phyloP scores from a whole-genome alignment of 495 filamentous ascomycete species.

The Trichocladium antarcticum region DNA sequence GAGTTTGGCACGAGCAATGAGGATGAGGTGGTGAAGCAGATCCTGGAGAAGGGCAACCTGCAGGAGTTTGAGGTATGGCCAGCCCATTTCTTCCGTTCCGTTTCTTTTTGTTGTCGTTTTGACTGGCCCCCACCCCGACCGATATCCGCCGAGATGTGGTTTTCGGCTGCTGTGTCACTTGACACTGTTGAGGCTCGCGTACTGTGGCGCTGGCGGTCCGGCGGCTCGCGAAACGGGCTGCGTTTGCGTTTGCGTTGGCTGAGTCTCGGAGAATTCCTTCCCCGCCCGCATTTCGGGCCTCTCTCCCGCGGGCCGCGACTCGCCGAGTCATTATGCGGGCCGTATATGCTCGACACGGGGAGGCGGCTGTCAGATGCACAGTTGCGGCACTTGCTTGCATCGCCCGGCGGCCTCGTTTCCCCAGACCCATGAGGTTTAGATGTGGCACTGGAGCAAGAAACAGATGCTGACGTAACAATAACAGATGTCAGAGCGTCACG shows the following conservation, averaged over 20 bases:
- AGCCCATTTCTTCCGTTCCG: neutral
- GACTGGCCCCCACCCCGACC: too few relatives aligned
- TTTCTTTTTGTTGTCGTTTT: neutral
- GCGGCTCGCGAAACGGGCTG: conserved; percentile 11
- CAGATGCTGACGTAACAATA: conserved; percentile 5
- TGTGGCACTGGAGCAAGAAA: too few relatives aligned
- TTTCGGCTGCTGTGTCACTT: too few relatives aligned
- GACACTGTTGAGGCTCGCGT: neutral
- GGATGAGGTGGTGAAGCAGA: conserved; percentile 67
- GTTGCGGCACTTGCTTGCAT: neutral
- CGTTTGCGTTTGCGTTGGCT: neutral
- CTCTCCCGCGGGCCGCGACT: neutral
- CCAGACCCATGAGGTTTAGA: neutral
- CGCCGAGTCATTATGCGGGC: neutral
- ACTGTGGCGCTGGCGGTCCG: neutral
- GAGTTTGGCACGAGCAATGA: conserved; percentile 76
- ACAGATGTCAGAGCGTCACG: conserved; percentile 36
- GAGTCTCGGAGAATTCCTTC: neutral
- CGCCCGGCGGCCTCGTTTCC: neutral
- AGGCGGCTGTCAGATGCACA: neutral
- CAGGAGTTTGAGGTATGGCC: conserved; percentile 56
- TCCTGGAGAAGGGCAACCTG: conserved; percentile 62
- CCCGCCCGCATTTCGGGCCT: neutral
- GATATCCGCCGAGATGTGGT: too few relatives aligned
- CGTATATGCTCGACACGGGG: neutral